These are phyloP conservation scores for Obba rivulosa DNA, from an alignment of 768 basidiomycete species.

Conservation along the genomic window DNA sequence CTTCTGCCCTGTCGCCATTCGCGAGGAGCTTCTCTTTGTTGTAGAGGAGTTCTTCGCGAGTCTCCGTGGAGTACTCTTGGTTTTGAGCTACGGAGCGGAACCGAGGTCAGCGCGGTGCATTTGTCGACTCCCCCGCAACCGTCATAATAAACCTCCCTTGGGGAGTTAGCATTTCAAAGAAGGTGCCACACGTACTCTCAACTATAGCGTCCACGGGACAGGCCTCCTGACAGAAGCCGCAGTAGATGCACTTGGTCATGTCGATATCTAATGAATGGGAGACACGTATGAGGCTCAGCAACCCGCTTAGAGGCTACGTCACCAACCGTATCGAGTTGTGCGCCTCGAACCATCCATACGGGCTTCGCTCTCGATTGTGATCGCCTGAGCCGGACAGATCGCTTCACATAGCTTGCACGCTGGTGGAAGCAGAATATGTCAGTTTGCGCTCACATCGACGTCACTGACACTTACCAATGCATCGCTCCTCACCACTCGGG, in stretches of 20 bases:
- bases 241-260: conserved; percentile 99
- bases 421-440: conserved; percentile 27
- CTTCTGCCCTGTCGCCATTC: conserved; percentile 94
- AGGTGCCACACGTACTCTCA: conserved; percentile 62
- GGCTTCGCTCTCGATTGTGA: conserved; percentile 98
- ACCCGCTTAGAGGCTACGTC: conserved; percentile 2
- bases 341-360: conserved; percentile 92
- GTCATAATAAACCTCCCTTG: no score
- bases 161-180: background rate
- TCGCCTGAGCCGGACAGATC: conserved; percentile 98
- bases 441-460: background rate
- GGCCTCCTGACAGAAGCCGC: conserved; percentile 99
- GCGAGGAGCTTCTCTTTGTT: conserved; percentile 98
- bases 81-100: conserved; percentile 69
- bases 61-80: conserved; percentile 96
- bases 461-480: conserved; percentile 70
- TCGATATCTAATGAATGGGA: conserved; percentile 72
- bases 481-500: conserved; percentile 96
- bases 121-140: background rate
- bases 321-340: conserved; percentile 93
- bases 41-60: conserved; percentile 95
- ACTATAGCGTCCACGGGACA: conserved; percentile 99
- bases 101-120: background rate
- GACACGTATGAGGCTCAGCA: conserved; percentile 7
- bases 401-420: conserved; percentile 99